These are phyloP conservation scores for Chytriomyces sp. DNA, from an alignment of 192 early-diverging fungal species.

Conservation along the genomic window DNA sequence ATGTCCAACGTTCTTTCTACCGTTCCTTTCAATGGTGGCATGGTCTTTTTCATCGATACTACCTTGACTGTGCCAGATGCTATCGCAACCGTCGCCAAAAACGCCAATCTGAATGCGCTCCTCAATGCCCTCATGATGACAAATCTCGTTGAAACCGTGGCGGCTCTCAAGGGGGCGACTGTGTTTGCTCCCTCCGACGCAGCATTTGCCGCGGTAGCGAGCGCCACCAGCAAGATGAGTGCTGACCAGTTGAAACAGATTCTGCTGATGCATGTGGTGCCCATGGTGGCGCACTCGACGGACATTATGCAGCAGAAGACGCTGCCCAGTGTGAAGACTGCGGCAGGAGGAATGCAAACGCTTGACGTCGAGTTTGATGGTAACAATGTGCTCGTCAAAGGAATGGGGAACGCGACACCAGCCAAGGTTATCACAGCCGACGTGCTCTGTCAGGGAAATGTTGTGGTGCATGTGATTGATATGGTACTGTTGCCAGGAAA, in stretches of 20 bases:
- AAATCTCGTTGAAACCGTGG: constrained; percentile 24
- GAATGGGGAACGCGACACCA: constrained; percentile 36
- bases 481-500: constrained; percentile 42
- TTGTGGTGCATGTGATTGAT: constrained; percentile 56
- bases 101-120: constrained; percentile 25
- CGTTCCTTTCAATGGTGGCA: constrained; percentile 34
- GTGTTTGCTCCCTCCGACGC: constrained; percentile 36
- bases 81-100: constrained; percentile 1
- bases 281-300: not conserved
- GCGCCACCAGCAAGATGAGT: constrained; percentile 13
- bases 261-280: constrained; percentile 39
- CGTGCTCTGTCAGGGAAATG: constrained; percentile 28
- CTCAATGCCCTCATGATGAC: constrained; percentile 12
- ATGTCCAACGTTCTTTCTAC: constrained; percentile 31
- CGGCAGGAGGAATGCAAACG: not conserved
- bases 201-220: constrained; percentile 29
- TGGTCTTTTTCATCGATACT: constrained; percentile 43
- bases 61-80: constrained; percentile 39
- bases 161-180: constrained; percentile 25
- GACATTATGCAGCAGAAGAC: not conserved
- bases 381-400: constrained; percentile 34
- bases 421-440: constrained; percentile 47
- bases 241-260: constrained; percentile 37
- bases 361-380: constrained; percentile 23
- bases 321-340: constrained; percentile 1